These are phyloP conservation scores for Warburgia ugandensis DNA, from an alignment of 164 flowering plant species.

Conservation along the genomic window DNA sequence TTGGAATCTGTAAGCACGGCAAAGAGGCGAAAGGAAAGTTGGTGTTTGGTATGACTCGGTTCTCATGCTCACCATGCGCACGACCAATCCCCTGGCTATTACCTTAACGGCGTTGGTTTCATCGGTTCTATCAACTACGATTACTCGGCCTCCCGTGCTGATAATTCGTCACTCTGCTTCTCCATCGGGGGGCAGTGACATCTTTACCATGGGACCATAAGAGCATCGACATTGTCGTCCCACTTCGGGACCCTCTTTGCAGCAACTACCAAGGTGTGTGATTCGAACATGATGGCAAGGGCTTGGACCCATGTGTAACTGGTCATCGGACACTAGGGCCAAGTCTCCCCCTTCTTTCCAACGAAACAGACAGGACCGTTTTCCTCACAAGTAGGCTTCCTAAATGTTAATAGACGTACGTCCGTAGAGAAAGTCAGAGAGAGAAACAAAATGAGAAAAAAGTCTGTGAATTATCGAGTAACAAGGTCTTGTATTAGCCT, in stretches of 20 bases:
- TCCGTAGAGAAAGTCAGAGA: background rate
- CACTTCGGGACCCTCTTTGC: conserved; percentile 50
- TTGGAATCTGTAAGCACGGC: conserved; percentile 42
- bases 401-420: conserved; percentile 13
- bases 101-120: conserved; percentile 43
- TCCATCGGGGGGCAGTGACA: conserved; percentile 37
- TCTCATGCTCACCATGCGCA: conserved; percentile 48
- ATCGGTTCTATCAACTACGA: conserved; percentile 52
- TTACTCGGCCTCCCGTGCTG: conserved; percentile 22
- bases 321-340: conserved; percentile 54
- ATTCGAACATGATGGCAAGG: conserved; percentile 53
- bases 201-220: conserved; percentile 32
- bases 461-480: too few relatives aligned
- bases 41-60: conserved; percentile 53
- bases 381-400: conserved; percentile 52
- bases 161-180: conserved; percentile 46
- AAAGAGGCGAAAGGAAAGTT: conserved; percentile 46
- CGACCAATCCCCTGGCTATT: conserved; percentile 31
- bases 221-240: conserved; percentile 51
- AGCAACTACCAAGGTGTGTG: conserved; percentile 45
- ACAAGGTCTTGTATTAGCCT: too few relatives aligned
- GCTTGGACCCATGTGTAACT: conserved; percentile 76
- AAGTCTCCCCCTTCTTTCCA: conserved; percentile 60
- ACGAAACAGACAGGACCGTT: conserved; percentile 71
- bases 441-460: too few relatives aligned